A percentile compares a stretch with the other conserved stretches of the same genome.
phyloP scores from a whole-genome alignment of 345 rosid species.

The Lepidium sativum region DNA sequence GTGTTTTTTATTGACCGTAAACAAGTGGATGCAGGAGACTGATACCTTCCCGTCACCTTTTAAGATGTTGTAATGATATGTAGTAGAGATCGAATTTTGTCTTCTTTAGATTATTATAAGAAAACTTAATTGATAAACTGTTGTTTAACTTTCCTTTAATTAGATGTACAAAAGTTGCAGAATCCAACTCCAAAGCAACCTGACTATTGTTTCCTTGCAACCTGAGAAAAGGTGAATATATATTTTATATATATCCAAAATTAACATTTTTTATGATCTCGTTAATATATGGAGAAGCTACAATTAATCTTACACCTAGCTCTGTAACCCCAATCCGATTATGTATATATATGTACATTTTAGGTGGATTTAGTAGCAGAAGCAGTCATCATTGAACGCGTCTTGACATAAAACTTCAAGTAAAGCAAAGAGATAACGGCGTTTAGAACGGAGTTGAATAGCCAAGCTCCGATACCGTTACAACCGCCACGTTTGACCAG shows the following conservation, averaged over 20 bases:
- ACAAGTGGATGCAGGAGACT: conserved; percentile 40
- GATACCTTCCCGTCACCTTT: not conserved
- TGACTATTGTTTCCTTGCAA: conserved; percentile 15
- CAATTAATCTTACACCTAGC: not conserved
- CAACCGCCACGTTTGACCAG: conserved; percentile 74
- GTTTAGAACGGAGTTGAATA: conserved; percentile 66
- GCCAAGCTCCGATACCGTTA: conserved; percentile 89
- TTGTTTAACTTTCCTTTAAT: too few species aligned
- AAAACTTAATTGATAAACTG: too few species aligned
- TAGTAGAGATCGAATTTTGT: not conserved
- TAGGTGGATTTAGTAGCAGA: not conserved
- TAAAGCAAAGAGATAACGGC: conserved; percentile 48
- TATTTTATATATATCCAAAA: not conserved
- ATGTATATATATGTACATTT: not conserved
- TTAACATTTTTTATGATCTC: not conserved
- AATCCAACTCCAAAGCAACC: conserved; percentile 3
- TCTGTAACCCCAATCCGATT: not conserved
- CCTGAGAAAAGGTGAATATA: conserved; percentile 9
- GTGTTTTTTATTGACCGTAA: conserved; percentile 48
- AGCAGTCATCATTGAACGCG: conserved; percentile 11
- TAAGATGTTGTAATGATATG: conserved; percentile 5
- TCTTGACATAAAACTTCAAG: conserved; percentile 57
- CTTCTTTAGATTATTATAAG: too few species aligned
- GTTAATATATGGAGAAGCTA: not conserved
- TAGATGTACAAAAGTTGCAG: not conserved